These are phyloP conservation scores for Luzula sylvatica DNA, from an alignment of 176 grass and related monocot genomes.

Conservation along the genomic window DNA sequence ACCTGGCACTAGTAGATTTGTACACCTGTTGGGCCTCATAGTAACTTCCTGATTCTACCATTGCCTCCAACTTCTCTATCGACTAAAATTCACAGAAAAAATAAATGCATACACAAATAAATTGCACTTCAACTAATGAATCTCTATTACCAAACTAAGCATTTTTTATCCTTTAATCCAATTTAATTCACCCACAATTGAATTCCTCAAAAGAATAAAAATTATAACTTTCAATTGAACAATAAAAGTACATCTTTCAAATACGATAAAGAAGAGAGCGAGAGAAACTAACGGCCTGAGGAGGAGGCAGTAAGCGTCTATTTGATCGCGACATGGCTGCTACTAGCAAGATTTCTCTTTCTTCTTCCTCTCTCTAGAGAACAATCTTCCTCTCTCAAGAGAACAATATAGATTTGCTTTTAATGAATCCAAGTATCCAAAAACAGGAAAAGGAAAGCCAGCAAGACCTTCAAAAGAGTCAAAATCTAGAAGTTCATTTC, in stretches of 20 bases:
- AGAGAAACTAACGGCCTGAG: slow-evolving; percentile 48
- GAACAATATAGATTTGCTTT: too few species aligned
- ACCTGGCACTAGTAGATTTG: slow-evolving; percentile 88
- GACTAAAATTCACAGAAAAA: slow-evolving; percentile 33
- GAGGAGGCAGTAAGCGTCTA: slow-evolving; percentile 64
- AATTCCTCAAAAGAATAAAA: not conserved
- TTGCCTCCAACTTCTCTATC: slow-evolving; percentile 59
- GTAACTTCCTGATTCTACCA: slow-evolving; percentile 62
- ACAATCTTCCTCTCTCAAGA: too few species aligned
- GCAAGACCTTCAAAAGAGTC: too few species aligned
- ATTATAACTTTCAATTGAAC: not conserved
- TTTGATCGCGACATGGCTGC: slow-evolving; percentile 60
- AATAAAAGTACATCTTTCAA: not conserved
- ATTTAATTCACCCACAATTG: too few species aligned
- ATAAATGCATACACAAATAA: not conserved
- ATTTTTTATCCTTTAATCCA: not conserved
- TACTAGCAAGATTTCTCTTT: too few species aligned
- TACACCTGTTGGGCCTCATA: slow-evolving; percentile 96
- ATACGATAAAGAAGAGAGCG: not conserved
- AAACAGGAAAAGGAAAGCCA: too few species aligned
- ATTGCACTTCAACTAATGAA: not conserved
- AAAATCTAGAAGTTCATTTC: too few species aligned
- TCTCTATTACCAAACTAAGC: too few species aligned
- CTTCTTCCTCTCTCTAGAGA: too few species aligned
- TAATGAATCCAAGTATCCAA: too few species aligned